Evolutionary conservation across 257 asterid species (phyloP).

Genomic region (Ballota nigra): DNA sequence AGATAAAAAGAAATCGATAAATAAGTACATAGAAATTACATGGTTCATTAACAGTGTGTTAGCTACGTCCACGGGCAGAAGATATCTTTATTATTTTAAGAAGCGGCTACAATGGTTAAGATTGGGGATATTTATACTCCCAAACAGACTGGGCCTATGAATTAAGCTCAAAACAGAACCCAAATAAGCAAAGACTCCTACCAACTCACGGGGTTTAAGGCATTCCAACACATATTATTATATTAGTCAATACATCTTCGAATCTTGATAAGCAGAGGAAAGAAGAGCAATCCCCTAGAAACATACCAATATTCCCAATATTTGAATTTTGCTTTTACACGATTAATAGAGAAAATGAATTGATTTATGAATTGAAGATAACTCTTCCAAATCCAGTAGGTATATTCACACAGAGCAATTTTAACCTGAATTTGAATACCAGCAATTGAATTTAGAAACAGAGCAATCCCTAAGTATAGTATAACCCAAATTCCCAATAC

Average conservation of each 20-base stretch:
- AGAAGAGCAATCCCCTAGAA: neutral
- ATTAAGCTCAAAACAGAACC: no score
- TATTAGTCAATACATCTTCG: neutral
- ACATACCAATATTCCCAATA: neutral
- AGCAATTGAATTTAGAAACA: neutral
- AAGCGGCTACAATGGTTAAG: no score
- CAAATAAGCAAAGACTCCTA: no score
- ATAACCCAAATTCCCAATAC: neutral
- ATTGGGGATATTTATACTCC: no score
- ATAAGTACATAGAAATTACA: no score
- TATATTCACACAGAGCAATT: neutral
- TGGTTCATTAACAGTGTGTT: no score
- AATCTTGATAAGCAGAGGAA: neutral
- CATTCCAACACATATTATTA: no score
- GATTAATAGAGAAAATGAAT: neutral
- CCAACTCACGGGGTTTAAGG: no score
- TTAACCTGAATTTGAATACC: neutral
- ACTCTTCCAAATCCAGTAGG: neutral
- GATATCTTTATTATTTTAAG: no score
- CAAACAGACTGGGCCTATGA: no score
- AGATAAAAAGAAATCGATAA: neutral
- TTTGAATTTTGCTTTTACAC: neutral
- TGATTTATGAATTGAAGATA: neutral
- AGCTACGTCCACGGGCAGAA: no score
- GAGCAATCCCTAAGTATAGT: neutral